These are phyloP conservation scores for Eucalyptus sp. DNA, from an alignment of 345 rosid species.

Conservation along the genomic window DNA sequence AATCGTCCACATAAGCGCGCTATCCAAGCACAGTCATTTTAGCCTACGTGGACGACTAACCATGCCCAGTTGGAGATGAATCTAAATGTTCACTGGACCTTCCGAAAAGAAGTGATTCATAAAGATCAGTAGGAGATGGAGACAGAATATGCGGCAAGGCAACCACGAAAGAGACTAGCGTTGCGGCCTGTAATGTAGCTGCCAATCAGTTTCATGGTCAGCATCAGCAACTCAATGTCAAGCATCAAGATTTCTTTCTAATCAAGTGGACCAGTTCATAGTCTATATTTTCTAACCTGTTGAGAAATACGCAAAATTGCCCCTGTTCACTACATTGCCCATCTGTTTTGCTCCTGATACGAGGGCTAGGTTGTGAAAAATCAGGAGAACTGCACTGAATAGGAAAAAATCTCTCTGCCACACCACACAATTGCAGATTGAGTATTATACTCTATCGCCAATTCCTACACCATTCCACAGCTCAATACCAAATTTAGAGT, in stretches of 20 bases:
- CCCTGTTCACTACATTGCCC: background rate
- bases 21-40: background rate
- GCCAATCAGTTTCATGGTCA: background rate
- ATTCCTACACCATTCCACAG: background rate
- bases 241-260: background rate
- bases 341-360: background rate
- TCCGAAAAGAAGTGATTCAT: background rate
- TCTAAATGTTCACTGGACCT: background rate
- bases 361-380: background rate
- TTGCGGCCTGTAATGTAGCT: background rate
- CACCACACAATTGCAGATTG: background rate
- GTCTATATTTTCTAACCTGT: background rate
- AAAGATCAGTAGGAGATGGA: background rate
- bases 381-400: background rate
- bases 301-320: background rate
- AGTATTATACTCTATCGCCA: background rate
- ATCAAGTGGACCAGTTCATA: background rate
- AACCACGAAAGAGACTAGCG: background rate
- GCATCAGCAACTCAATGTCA: background rate
- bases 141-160: background rate
- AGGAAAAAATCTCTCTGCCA: background rate
- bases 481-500: background rate
- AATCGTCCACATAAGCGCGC: conserved; percentile 8
- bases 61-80: background rate
- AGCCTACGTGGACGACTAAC: background rate